Base-by-base conservation (phyloP, 306 rosid species). In the Comarum palustre region DNA sequence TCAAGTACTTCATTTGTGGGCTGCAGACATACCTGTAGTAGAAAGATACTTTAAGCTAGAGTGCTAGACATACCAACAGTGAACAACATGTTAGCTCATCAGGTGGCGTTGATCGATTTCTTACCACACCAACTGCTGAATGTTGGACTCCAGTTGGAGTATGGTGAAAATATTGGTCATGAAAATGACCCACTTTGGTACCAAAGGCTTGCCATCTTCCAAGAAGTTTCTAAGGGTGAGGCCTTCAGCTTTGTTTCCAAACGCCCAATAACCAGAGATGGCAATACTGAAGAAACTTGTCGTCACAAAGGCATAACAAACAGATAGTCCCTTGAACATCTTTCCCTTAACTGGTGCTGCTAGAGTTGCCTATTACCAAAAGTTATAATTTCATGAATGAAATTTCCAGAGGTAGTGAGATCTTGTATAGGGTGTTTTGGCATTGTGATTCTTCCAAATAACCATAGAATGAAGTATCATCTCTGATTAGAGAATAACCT, bases 331-430 rank as follows among this genome's bases (percentile, higher is more conserved):
- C 81, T 90, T 90, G 81, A 93, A 84, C 98, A 93, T 93, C 83
- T 90, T 90, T 71, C 98, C 97, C 79, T 87, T 87, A 6, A 89
- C 90, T 0, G 93, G 96, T 24, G 97, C 86, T 15, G 93, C 93
- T 32, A 90, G 16, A 57, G 98, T 93, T 43, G 96, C 98, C 97
- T 92, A 73, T 29, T 38, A 20, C 8, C n/a, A 58, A 29, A 29
- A 15, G 0, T 13, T 5, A 25, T n/a, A n/a, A 0, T 8, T 2
- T 1, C n/a, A 20, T 39, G 0, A 39, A 38, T 39, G 1, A 8
- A 38, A 38, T 48, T 17, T 19, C 8, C 22, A 48, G 54, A 15
- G 8, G 31, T 29, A 29, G 31, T 29, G 31, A 29, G 31, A 29
- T 31, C n/a, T n/a, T n/a, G n/a, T 29, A 38, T 38, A 38, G 8